Evolutionary conservation across 306 rosid species (phyloP).

Genomic region (Citrullus amarus): DNA sequence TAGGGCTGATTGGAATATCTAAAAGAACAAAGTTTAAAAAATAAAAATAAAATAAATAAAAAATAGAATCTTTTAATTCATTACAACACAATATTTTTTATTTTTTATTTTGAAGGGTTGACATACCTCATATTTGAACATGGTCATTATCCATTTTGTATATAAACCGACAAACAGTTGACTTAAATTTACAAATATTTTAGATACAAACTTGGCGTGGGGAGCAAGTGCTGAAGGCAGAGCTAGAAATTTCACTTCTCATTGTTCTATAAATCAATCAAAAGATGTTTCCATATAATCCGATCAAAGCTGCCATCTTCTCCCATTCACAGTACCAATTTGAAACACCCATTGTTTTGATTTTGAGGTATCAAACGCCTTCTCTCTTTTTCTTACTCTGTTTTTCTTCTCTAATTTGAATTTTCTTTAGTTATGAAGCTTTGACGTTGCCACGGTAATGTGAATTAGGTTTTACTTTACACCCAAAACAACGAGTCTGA

Average conservation of each 20-base stretch:
- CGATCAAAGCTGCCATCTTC: not conserved
- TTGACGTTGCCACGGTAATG: not conserved
- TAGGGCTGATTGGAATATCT: no score
- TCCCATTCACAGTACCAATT: not conserved
- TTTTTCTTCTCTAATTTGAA: not conserved
- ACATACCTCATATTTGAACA: no score
- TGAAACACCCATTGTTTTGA: not conserved
- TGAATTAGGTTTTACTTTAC: not conserved
- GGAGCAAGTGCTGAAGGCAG: not conserved
- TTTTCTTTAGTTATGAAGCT: not conserved
- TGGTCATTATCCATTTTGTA: no score
- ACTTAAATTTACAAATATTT: not conserved
- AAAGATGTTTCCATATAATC: not conserved
- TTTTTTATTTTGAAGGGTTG: no score
- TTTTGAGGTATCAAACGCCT: not conserved
- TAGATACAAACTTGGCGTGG: not conserved
- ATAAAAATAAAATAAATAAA: no score
- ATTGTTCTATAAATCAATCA: not conserved
- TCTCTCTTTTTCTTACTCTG: not conserved
- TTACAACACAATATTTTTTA: no score
- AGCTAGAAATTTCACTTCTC: not conserved
- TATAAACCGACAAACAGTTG: not conserved
- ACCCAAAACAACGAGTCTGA: not conserved
- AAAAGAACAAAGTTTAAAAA: no score
- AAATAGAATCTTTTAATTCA: no score